These are phyloP conservation scores for Alternaria sp. DNA, from an alignment of 2,329 filamentous ascomycete genomes.

Conservation along the genomic window DNA sequence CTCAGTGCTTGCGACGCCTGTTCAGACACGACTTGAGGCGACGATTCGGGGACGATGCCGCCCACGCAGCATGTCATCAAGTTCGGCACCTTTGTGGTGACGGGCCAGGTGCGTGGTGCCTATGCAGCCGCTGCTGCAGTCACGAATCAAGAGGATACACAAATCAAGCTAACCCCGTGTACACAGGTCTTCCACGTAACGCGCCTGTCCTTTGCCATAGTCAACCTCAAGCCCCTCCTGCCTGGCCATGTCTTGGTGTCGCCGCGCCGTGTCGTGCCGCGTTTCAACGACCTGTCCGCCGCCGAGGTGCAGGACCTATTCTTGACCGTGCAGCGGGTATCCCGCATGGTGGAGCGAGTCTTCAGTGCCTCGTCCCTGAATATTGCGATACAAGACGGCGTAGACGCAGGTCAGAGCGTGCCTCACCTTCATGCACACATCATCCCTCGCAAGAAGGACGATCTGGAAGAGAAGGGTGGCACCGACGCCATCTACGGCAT, in stretches of 20 bases:
- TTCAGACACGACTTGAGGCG: slow-evolving; percentile 4
- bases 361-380: slow-evolving; percentile 80
- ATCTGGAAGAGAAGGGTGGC: slow-evolving; percentile 65
- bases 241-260: slow-evolving; percentile 94
- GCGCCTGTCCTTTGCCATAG: slow-evolving; percentile 80
- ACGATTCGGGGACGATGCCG: slow-evolving; percentile 38
- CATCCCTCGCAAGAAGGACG: slow-evolving; percentile 73
- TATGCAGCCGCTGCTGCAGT: not conserved
- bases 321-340: slow-evolving; percentile 81
- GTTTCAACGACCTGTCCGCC: slow-evolving; percentile 76
- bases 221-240: slow-evolving; percentile 94
- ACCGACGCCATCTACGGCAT: slow-evolving; percentile 81
- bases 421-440: slow-evolving; percentile 93
- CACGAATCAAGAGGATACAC: not conserved
- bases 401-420: slow-evolving; percentile 90
- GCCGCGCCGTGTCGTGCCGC: slow-evolving; percentile 71
- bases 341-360: slow-evolving; percentile 73
- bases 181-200: slow-evolving; percentile 85
- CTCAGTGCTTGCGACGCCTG: slow-evolving; percentile 15
- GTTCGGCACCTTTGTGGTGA: slow-evolving; percentile 57
- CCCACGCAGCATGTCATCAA: slow-evolving; percentile 53
- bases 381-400: slow-evolving; percentile 92
- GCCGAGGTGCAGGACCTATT: slow-evolving; percentile 86
- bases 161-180: slow-evolving; percentile 5
- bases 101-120: slow-evolving; percentile 51